Evolutionary conservation across 2,329 filamentous ascomycete species (phyloP).

Genomic region (Westerdykella ornata): DNA sequence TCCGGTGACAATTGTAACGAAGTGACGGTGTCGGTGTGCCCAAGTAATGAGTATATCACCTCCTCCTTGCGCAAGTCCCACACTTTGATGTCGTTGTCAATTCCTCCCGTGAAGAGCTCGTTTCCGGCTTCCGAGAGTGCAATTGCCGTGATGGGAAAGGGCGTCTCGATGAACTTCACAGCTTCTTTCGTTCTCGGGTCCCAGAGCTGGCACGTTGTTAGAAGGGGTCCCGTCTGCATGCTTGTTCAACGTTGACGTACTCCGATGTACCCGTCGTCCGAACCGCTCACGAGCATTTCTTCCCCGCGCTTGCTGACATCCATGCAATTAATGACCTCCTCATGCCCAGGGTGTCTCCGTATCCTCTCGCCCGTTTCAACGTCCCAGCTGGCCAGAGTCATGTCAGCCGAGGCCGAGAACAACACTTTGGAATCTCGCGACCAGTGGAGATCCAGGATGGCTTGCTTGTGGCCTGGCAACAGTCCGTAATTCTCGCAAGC

Average conservation of each 20-base stretch:
- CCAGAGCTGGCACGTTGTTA: slow-evolving; percentile 58
- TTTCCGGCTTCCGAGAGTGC: slow-evolving; percentile 91
- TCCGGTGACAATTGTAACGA: slow-evolving; percentile 89
- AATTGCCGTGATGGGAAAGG: slow-evolving; percentile 86
- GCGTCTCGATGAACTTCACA: slow-evolving; percentile 78
- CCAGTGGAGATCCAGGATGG: slow-evolving; percentile 90
- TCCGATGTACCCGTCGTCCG: slow-evolving; percentile 87
- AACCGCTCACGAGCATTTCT: slow-evolving; percentile 82
- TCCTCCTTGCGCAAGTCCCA: slow-evolving; percentile 94
- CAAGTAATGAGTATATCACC: slow-evolving; percentile 77
- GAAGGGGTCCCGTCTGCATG: not conserved
- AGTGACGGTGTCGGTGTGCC: slow-evolving; percentile 87
- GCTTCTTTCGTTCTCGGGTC: slow-evolving; percentile 87
- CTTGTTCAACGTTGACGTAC: slow-evolving; percentile 23
- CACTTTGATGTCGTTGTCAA: slow-evolving; percentile 94
- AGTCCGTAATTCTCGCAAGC: slow-evolving; percentile 91
- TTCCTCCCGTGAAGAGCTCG: slow-evolving; percentile 88
- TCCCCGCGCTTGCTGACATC: slow-evolving; percentile 86
- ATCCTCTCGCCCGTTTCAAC: slow-evolving; percentile 86
- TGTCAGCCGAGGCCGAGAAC: slow-evolving; percentile 90
- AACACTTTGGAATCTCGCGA: slow-evolving; percentile 86
- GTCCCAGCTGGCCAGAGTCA: slow-evolving; percentile 91
- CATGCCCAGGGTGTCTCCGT: slow-evolving; percentile 84
- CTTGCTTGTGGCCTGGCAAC: slow-evolving; percentile 82
- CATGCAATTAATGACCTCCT: slow-evolving; percentile 89